Evolutionary conservation across 768 basidiomycete genomes (phyloP).

Genomic region (Suillus bovinus): DNA sequence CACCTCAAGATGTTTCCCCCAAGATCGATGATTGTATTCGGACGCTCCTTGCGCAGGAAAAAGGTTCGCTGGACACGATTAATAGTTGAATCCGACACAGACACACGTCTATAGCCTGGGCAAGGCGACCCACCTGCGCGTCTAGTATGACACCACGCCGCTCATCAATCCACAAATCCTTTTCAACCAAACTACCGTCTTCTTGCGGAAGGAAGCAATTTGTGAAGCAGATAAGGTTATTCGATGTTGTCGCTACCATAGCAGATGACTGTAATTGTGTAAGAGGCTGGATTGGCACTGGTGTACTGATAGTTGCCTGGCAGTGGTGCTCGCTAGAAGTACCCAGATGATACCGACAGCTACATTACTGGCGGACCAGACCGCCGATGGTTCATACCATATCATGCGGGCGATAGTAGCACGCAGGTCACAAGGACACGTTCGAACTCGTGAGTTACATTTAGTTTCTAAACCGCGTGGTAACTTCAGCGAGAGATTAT

Average conservation of each 20-base stretch:
- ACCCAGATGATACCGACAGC: not conserved
- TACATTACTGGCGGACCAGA: not conserved
- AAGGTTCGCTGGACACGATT: constrained; percentile 58
- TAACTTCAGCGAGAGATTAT: not conserved
- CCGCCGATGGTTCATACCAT: not conserved
- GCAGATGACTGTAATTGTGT: not conserved
- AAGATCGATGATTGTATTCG: constrained; percentile 65
- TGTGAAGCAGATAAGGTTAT: constrained; percentile 82
- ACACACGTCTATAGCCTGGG: not conserved
- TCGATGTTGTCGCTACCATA: constrained; percentile 34
- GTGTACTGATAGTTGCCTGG: not conserved
- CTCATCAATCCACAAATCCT: constrained; percentile 84
- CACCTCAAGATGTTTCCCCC: constrained; percentile 77
- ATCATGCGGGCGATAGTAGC: constrained; percentile 9
- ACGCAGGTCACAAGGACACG: not conserved
- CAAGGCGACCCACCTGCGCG: constrained; percentile 53
- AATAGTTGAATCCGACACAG: constrained; percentile 7
- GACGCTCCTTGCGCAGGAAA: constrained; percentile 59
- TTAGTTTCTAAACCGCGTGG: not conserved
- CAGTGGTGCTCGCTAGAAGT: not conserved
- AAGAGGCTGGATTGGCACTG: not conserved
- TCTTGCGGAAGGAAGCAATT: constrained; percentile 81
- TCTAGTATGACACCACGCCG: constrained; percentile 71
- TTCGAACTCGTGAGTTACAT: constrained; percentile 3
- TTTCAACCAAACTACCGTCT: constrained; percentile 71